phyloP scores from a whole-genome alignment of 345 rosid species.

The Lepidium didymum region DNA sequence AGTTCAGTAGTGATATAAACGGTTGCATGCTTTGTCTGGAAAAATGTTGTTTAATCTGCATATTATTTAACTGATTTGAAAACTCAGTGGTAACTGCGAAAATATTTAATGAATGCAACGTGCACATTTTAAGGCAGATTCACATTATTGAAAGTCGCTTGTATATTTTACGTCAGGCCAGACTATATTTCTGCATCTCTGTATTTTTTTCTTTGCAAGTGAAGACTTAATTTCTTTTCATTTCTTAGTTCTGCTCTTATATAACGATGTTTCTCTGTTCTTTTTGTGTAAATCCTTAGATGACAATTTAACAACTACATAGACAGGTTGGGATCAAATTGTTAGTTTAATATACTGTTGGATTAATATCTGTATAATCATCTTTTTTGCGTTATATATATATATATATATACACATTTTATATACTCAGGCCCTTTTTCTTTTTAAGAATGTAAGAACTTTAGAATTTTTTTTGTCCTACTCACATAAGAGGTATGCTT shows the following conservation, averaged over 20 bases:
- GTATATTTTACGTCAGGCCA: conserved; percentile 16
- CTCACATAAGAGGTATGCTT: not conserved
- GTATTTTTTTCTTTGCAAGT: not conserved
- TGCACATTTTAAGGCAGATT: conserved; percentile 20
- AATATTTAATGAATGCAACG: conserved; percentile 34
- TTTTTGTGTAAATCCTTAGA: not conserved
- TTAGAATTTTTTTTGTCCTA: not conserved
- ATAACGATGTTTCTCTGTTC: not conserved
- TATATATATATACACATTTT: not conserved
- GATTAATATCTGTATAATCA: not conserved
- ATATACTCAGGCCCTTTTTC: not conserved
- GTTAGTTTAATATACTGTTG: not conserved
- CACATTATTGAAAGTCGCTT: conserved; percentile 36
- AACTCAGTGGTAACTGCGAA: conserved; percentile 46
- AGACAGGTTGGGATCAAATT: not conserved
- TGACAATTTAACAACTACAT: not conserved
- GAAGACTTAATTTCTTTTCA: not conserved
- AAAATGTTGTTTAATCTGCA: conserved; percentile 24
- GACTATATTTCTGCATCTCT: not conserved
- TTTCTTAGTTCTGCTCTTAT: not conserved
- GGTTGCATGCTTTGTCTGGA: not conserved
- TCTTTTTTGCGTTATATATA: not conserved
- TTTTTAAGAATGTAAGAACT: not conserved
- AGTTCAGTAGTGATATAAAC: not conserved
- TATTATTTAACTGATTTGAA: conserved; percentile 39